phyloP scores from a whole-genome alignment of 1,139 yeast species.

The Schwanniomyces etchellsii region DNA sequence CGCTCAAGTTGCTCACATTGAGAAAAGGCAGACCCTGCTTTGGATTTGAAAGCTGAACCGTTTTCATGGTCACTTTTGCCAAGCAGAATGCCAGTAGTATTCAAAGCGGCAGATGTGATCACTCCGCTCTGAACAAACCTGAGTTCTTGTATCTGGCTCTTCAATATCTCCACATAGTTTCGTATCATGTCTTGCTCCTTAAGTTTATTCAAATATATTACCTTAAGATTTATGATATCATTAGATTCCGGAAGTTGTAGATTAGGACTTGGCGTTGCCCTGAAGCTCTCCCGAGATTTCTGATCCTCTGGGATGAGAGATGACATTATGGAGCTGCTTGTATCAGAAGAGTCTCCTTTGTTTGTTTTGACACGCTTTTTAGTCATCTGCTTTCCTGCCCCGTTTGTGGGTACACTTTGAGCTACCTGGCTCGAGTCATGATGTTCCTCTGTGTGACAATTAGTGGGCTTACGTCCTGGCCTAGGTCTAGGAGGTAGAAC shows the following conservation, averaged over 20 bases:
- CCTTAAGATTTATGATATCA: slow-evolving; percentile 21
- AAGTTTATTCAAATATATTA: slow-evolving; percentile 31
- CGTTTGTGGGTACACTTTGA: not conserved
- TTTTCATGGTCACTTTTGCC: slow-evolving; percentile 10
- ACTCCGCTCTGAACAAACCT: slow-evolving; percentile 44
- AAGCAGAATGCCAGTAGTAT: not conserved
- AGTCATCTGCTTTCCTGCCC: not conserved
- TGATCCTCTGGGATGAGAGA: not conserved
- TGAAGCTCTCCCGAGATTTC: not conserved
- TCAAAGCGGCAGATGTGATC: slow-evolving; percentile 39
- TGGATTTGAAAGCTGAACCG: slow-evolving; percentile 3
- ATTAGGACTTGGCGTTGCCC: not conserved
- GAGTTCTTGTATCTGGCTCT: slow-evolving; percentile 41
- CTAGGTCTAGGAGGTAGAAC: slow-evolving; percentile 62
- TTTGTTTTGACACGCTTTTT: not conserved
- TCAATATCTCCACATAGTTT: slow-evolving; percentile 40
- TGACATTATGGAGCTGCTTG: not conserved
- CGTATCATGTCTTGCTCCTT: slow-evolving; percentile 42
- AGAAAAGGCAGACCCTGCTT: slow-evolving; percentile 1
- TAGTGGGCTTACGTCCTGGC: slow-evolving; percentile 49
- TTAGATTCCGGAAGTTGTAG: slow-evolving; percentile 2
- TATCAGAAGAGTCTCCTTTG: not conserved
- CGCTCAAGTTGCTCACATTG: slow-evolving; percentile 33
- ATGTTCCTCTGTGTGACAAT: slow-evolving; percentile 10
- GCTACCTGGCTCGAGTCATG: slow-evolving; percentile 1